These are phyloP conservation scores for Phlebiopsis gigantea DNA, from an alignment of 768 basidiomycete genomes.

Conservation along the genomic window DNA sequence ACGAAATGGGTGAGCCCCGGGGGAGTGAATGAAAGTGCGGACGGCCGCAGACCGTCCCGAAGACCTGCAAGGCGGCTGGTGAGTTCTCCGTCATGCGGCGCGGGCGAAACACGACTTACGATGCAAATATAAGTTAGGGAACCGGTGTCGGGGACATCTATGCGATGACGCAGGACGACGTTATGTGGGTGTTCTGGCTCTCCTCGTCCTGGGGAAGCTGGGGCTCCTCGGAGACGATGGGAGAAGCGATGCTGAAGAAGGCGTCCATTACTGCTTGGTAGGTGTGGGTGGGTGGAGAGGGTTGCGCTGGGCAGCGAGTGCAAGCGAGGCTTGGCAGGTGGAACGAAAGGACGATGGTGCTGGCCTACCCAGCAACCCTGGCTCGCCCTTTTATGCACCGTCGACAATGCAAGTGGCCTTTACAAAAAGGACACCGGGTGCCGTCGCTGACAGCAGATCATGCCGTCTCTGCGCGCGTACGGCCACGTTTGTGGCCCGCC, in stretches of 20 bases:
- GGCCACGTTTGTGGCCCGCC: not conserved
- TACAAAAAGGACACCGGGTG: not conserved
- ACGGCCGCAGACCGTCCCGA: too few species aligned
- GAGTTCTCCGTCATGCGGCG: too few species aligned
- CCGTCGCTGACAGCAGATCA: not conserved
- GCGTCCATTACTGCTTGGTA: slow-evolving; percentile 9
- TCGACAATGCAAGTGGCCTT: not conserved
- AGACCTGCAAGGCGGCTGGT: too few species aligned
- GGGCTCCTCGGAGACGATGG: slow-evolving; percentile 13
- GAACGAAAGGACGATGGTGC: not conserved
- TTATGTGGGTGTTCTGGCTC: not conserved
- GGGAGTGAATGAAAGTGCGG: not conserved
- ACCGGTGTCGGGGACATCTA: not conserved
- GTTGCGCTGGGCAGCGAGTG: not conserved
- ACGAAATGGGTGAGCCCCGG: not conserved
- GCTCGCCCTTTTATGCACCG: not conserved
- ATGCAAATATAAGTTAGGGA: not conserved
- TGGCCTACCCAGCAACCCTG: not conserved
- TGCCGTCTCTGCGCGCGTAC: not conserved
- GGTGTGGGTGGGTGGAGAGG: not conserved
- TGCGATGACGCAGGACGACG: slow-evolving; percentile 1
- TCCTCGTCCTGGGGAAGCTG: slow-evolving; percentile 11
- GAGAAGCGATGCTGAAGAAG: slow-evolving; percentile 14
- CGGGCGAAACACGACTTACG: not conserved
- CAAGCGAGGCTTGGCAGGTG: not conserved